phyloP scores from a whole-genome alignment of 164 flowering plant species.

The Buxus sempervirens region DNA sequence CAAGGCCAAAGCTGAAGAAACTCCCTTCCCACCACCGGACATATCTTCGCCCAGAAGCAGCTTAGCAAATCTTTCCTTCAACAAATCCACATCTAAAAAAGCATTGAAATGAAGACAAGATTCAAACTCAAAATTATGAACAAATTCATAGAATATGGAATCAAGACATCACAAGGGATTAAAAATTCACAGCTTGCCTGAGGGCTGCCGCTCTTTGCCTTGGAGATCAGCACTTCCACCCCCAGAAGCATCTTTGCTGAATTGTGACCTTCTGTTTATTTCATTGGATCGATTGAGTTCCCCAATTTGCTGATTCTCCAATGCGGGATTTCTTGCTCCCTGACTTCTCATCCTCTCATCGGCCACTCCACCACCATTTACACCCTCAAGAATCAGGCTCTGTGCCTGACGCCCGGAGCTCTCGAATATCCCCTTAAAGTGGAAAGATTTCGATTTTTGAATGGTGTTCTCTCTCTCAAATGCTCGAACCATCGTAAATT shows the following conservation, averaged over 20 bases:
- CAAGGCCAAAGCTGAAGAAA: conserved; percentile 88
- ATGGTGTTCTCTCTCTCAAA: conserved; percentile 18
- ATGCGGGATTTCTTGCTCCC: conserved; percentile 4
- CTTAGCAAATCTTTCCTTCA: conserved; percentile 86
- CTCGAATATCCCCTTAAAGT: conserved; percentile 34
- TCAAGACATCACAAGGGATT: background rate
- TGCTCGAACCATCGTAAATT: conserved; percentile 40
- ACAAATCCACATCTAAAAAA: conserved; percentile 58
- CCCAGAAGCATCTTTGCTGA: conserved; percentile 13
- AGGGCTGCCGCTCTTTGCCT: conserved; percentile 15
- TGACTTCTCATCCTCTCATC: conserved; percentile 29
- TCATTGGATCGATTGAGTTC: conserved; percentile 17
- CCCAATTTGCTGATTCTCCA: conserved; percentile 24
- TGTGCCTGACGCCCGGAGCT: conserved; percentile 25
- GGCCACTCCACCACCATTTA: conserved; percentile 10
- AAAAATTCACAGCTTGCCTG: conserved; percentile 22
- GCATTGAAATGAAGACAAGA: conserved; percentile 2
- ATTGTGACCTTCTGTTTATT: conserved; percentile 22
- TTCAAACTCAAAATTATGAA: background rate
- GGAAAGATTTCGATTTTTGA: conserved; percentile 20
- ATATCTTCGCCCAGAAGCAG: conserved; percentile 92
- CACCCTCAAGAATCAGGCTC: conserved; percentile 26
- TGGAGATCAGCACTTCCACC: conserved; percentile 6
- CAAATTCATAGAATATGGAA: background rate
- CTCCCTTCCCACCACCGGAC: conserved; percentile 98